Evolutionary conservation across 176 grass and related monocot species (phyloP).

Genomic region (Avena eriantha): DNA sequence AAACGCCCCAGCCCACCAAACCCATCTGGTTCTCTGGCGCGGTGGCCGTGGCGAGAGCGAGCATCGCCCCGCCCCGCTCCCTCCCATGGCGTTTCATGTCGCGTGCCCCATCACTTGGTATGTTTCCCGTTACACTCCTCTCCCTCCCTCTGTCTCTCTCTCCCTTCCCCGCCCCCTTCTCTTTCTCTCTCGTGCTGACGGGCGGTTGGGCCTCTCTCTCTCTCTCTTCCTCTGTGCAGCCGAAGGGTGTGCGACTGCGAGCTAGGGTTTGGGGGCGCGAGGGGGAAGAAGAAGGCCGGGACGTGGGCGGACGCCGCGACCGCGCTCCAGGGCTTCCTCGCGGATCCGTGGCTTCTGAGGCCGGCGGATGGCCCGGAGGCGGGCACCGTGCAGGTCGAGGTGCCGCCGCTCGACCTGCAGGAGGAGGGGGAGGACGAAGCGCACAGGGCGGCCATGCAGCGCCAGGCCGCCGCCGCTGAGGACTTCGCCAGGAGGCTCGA

Average conservation of each 20-base stretch:
- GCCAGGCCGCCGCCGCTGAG: constrained; percentile 66
- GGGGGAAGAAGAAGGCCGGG: background rate
- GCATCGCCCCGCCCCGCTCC: background rate
- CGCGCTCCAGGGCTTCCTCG: constrained; percentile 65
- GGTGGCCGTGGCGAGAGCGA: constrained; percentile 27
- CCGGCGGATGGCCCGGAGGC: background rate
- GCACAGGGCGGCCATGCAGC: constrained; percentile 53
- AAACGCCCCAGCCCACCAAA: background rate
- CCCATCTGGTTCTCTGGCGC: background rate
- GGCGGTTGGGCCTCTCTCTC: background rate
- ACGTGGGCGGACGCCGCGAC: constrained; percentile 46
- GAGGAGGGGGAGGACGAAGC: constrained; percentile 64
- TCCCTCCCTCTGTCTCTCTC: background rate
- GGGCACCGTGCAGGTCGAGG: constrained; percentile 70
- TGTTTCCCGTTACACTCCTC: constrained; percentile 3
- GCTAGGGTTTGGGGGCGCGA: constrained; percentile 61
- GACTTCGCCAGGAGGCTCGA: constrained; percentile 65
- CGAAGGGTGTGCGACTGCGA: constrained; percentile 84
- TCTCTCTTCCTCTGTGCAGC: constrained; percentile 39
- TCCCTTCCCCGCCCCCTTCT: background rate
- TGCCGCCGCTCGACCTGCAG: constrained; percentile 53
- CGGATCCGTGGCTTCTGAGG: constrained; percentile 71
- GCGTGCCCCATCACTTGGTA: constrained; percentile 90
- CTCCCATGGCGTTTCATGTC: constrained; percentile 86
- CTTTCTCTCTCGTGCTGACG: background rate